Evolutionary conservation across 2,329 filamentous ascomycete genomes (phyloP), one percentile per base, ranked within the genome.

Genomic region (Neoscytalidium dimidiatum): DNA sequence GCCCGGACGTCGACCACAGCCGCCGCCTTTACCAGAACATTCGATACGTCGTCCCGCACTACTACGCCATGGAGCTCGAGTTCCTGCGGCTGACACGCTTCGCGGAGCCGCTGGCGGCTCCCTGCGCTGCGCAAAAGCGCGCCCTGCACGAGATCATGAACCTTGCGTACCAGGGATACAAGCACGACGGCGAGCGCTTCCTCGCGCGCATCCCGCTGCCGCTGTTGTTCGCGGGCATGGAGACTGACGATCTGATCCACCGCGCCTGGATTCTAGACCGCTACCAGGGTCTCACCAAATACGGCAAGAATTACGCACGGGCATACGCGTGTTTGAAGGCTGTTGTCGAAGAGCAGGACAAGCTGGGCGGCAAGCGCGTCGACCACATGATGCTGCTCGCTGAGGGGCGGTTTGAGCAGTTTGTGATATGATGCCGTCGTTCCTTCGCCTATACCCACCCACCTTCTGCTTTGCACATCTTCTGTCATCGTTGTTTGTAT

Each of bases 221-320:
- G 4, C 67, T 79, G 5, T 77, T 78, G 62, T 70, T 76, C n/a
- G 76, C 72, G 4, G 75, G 72, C 6, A 66, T 79, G 6, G 75
- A 78, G 66, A 78, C 76, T 4, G 70, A 76, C 11, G 71, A 75
- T 26, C 66, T 70, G 3, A 64, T 75, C 4, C 73, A 78, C 28
- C 74, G 72, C 4, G 71, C 74, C 8, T 79, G 77, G 72, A 71
- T 77, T 17, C 58, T 78, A 13, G 70, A 71, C 8, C 70, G 75
- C 1, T 76, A 76, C 23, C 67, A 72, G 8, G 66, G 62, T 9
- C 72, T 77, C 33, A 70, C 70, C 31, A 68, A 68, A 5, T 76
- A 73, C 38, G 74, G 76, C 3, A 74, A 71, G 46, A 77, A 78
- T 56, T 72, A 73, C 19, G 70, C 73, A 38, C 69, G 74, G n/a